These are phyloP conservation scores for Meira nashicola DNA, from an alignment of 1,284 basidiomycete genomes.

Conservation along the genomic window DNA sequence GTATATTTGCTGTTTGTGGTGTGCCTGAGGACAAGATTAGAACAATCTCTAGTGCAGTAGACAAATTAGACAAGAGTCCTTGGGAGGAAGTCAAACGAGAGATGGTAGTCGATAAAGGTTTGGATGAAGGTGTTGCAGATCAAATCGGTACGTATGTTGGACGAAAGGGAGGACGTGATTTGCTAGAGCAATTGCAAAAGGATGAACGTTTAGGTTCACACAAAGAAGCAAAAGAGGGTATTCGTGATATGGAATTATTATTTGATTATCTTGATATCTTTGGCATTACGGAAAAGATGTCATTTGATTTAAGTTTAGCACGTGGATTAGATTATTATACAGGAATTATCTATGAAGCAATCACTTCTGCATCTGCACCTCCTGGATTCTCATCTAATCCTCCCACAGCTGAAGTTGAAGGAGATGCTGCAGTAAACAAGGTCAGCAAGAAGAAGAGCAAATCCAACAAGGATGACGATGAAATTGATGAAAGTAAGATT, in stretches of 20 bases:
- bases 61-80: slow-evolving; percentile 91
- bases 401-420: slow-evolving; percentile 42
- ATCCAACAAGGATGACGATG: slow-evolving; percentile 64
- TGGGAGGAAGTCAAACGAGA: slow-evolving; percentile 92
- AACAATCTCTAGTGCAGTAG: slow-evolving; percentile 91
- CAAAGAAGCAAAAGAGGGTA: slow-evolving; percentile 68
- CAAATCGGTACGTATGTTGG: slow-evolving; percentile 95
- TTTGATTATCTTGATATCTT: slow-evolving; percentile 81
- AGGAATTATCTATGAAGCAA: slow-evolving; percentile 95
- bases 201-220: slow-evolving; percentile 70
- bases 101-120: slow-evolving; percentile 92
- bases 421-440: slow-evolving; percentile 56
- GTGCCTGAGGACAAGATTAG: slow-evolving; percentile 87
- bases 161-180: slow-evolving; percentile 79
- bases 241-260: slow-evolving; percentile 83
- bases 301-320: slow-evolving; percentile 92
- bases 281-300: slow-evolving; percentile 68
- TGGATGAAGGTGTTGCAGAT: slow-evolving; percentile 79
- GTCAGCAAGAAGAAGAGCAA: slow-evolving; percentile 58
- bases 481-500: slow-evolving; percentile 84
- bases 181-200: slow-evolving; percentile 69
- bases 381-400: slow-evolving; percentile 61
- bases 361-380: slow-evolving; percentile 86
- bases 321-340: slow-evolving; percentile 98
- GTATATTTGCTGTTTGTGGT: slow-evolving; percentile 93